phyloP scores from a whole-genome alignment of 2,329 filamentous ascomycete species.

The Penicillium sp. region DNA sequence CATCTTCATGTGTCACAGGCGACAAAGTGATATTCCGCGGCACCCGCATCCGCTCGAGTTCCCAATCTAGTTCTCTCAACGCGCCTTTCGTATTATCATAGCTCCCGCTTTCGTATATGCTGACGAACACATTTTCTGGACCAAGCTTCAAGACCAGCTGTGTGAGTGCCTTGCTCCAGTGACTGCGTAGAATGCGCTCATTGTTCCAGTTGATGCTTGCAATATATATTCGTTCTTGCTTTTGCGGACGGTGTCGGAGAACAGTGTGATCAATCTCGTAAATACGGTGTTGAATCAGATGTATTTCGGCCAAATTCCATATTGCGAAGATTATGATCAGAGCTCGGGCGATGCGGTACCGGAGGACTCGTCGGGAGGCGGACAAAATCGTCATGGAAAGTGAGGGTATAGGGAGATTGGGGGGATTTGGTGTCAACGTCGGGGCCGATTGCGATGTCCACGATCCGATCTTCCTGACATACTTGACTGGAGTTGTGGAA shows the following conservation, averaged over 20 bases:
- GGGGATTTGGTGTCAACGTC: background rate
- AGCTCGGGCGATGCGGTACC: slow-evolving; percentile 19
- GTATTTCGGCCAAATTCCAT: slow-evolving; percentile 24
- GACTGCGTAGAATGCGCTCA: slow-evolving; percentile 57
- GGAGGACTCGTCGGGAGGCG: slow-evolving; percentile 14
- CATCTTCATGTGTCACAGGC: slow-evolving; percentile 59
- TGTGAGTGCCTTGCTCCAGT: slow-evolving; percentile 64
- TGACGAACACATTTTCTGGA: slow-evolving; percentile 65
- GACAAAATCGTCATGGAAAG: slow-evolving; percentile 18
- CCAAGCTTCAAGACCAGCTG: slow-evolving; percentile 59
- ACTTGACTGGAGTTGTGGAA: background rate
- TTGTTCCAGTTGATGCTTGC: slow-evolving; percentile 70
- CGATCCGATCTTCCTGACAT: background rate
- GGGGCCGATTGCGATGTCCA: background rate
- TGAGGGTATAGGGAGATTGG: slow-evolving; percentile 2
- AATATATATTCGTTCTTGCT: slow-evolving; percentile 58
- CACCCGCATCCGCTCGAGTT: slow-evolving; percentile 56
- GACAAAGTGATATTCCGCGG: slow-evolving; percentile 58
- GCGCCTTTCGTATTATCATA: slow-evolving; percentile 67
- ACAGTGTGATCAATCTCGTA: slow-evolving; percentile 12
- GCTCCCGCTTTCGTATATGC: slow-evolving; percentile 67
- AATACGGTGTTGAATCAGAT: slow-evolving; percentile 19
- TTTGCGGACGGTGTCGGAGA: slow-evolving; percentile 13
- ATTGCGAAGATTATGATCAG: slow-evolving; percentile 19
- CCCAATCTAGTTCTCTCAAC: slow-evolving; percentile 56